Base-by-base conservation (phyloP, 768 basidiomycete genomes). In the Phanerochaete sordida region DNA sequence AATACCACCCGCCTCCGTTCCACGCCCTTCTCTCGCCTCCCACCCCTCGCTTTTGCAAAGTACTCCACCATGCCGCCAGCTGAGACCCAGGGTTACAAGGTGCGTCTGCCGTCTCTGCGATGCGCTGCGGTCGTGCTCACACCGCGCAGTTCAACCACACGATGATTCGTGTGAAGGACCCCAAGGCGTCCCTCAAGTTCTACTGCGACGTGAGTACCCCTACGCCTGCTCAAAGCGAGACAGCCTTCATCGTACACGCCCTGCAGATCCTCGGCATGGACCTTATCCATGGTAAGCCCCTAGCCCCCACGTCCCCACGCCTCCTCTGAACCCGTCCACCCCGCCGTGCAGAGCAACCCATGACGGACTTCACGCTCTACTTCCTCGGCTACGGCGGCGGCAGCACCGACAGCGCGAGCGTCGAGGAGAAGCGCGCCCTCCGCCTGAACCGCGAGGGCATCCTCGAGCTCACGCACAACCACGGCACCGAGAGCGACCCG, bases 151-250 rank as follows among this genome's bases (percentile, higher is more conserved):
- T 90, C 75, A 91, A 93, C 70, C 91, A 94, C 73, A 91, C 89
- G 23, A 93, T 93, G 93, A 73, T 95, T 67, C 84, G 94, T 67
- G 80, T 96, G 72, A 95, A 88, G 77, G 93, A 96, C 71, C 88
- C 93, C 8, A 86, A 93, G 65, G 78, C 75, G 46, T 95, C 93
- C n/a, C 70, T 96, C 61, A 76, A 80, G 23, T 98, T 94, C 74
- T 96, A 96, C 76, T 80, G 81, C 58, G 82, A 91, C 44, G 88
- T 85, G 56, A 66, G 80, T 54, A 37, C n/a, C n/a, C 3, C 15
- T 11, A 28, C 7, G 21, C 52, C 8, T 43, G 35, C 11, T 54
- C 50, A 24, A 21, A 24, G 47, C 47, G 19, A 23, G 19, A 16
- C 30, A 37, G 28, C 9, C 23, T 37, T 23, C 21, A 43, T 15